Percentiles rank a stretch among this genome's conserved stretches.
Evolutionary conservation across 768 basidiomycete genomes (phyloP).

Genomic region (Cyclocybe aegerita): DNA sequence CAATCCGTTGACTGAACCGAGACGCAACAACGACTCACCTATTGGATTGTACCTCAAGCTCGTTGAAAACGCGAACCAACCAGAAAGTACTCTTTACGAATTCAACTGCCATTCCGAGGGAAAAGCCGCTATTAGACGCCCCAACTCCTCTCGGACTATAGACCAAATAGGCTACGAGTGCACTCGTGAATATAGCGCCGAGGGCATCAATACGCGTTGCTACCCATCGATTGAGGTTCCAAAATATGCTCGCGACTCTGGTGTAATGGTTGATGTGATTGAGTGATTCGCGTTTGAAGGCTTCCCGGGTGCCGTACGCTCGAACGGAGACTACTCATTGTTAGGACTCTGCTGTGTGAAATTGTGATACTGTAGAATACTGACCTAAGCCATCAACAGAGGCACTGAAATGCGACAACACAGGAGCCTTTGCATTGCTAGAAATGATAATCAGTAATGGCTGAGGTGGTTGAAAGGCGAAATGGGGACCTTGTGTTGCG

Average conservation of each 20-base stretch:
- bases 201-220: conserved; percentile 54
- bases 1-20: not conserved
- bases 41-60: conserved; percentile 38
- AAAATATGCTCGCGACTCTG: conserved; percentile 41
- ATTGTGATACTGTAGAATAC: no score
- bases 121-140: conserved; percentile 47
- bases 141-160: conserved; percentile 36
- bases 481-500: conserved; percentile 29
- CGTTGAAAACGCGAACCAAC: conserved; percentile 40
- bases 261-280: conserved; percentile 52
- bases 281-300: conserved; percentile 41
- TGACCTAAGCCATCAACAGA: conserved; percentile 49
- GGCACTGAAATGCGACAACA: conserved; percentile 18
- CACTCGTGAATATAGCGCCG: conserved; percentile 51
- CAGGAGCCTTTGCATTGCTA: conserved; percentile 14
- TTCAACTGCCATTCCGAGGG: conserved; percentile 53
- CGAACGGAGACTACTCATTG: conserved; percentile 46
- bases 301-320: conserved; percentile 57
- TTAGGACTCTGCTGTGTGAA: no score
- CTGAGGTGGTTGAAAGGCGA: not conserved
- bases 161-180: conserved; percentile 53
- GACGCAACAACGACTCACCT: conserved; percentile 13
- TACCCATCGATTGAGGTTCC: conserved; percentile 45
- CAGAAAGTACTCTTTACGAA: conserved; percentile 57
- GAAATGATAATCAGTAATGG: not conserved